Percentiles rank a stretch among this genome's conserved stretches.
Conservation (phyloP, 2,329 filamentous ascomycete species). For the Alternaria conjuncta region DNA sequence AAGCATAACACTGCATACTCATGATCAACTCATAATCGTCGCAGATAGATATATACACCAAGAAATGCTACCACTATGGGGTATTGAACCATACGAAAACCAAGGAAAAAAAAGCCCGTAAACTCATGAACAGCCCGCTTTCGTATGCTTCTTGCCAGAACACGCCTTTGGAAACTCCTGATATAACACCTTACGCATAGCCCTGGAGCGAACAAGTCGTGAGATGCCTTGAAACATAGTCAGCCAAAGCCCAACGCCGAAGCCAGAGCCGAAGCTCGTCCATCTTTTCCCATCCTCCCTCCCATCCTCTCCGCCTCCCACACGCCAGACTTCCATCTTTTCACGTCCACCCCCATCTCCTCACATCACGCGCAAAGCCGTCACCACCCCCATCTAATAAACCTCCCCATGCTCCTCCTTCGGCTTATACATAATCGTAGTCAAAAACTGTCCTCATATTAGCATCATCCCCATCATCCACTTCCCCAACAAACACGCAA, state of each 20-base stretch:
- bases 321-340: neutral
- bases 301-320: neutral
- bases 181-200: neutral
- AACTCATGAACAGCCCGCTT: neutral
- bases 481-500: neutral
- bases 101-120: neutral
- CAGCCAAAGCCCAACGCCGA: neutral
- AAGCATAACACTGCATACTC: no score
- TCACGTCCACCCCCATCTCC: neutral
- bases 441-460: conserved; percentile 74
- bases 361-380: neutral
- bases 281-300: neutral
- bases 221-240: no score
- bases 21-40: neutral
- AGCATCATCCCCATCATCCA: conserved; percentile 18
- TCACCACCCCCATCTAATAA: neutral
- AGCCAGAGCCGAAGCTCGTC: neutral
- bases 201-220: no score
- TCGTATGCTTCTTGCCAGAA: neutral
- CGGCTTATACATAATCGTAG: conserved; percentile 96
- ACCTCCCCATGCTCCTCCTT: conserved; percentile 57
- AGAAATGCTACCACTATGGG: neutral
- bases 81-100: neutral
- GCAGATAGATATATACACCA: neutral
- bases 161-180: neutral